Base-by-base conservation (phyloP, 73 alveolate species). In the Tetrahymena malaccensis region DNA sequence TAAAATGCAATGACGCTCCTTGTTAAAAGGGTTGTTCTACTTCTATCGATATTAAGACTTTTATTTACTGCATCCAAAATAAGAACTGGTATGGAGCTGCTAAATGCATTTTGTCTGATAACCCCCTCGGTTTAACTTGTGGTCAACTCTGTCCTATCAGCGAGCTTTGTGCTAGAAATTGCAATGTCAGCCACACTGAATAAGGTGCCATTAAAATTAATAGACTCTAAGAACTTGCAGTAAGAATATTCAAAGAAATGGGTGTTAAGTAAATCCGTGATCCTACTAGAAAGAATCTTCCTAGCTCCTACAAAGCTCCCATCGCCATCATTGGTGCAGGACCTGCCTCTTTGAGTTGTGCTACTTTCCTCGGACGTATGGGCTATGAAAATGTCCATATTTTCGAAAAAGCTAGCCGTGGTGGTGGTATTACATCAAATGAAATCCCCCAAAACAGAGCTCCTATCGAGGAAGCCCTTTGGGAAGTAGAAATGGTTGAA, bases 41-140 rank as follows among this genome's bases (percentile, higher is more conserved):
- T 35, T 34, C 97, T 1, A 96, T 96, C 0, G 98, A 96, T 38
- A 96, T 96, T 89, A 96, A 96, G 95, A 96, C 96, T 94, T 96
- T 96, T 94, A 96, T 96, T 33, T 96, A 96, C 96, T 93, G 95
- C 98, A 96, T 96, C 37, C 95, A 94, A 57, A 96, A 96, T 43
- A 96, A 96, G 85, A 96, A 96, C 94, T 96, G 97, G 97, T 96
- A 96, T 85, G 98, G 98, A 38, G 98, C 98, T 31, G 98, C 98
- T 55, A 96, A 96, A 38, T 97, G 94, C 13, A 96, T 96, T 37
- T 94, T 96, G 35, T 96, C 98, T 17, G 98, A 96, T 70, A 96
- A 96, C 93, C 98, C 98, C 22, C 85, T 96, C 5, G 98, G 98
- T 27, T 96, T 96, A 84, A 94, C 98, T 21, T 96, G 98, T 43